Conservation (phyloP, 2,329 filamentous ascomycete species). For the Aspergillus pseudoterreus region DNA sequence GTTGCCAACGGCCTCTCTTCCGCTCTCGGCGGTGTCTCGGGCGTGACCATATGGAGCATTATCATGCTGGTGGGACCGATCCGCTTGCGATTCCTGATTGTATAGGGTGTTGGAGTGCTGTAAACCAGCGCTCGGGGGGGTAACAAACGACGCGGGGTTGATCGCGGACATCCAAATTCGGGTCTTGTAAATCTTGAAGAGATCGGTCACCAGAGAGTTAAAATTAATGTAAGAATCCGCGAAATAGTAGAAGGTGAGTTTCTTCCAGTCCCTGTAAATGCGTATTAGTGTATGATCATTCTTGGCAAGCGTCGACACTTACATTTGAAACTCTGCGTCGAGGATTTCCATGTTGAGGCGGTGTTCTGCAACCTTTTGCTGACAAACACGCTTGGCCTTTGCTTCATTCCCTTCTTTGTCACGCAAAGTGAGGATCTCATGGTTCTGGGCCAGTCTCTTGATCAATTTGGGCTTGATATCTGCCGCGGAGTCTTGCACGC, state of each 20-base stretch:
- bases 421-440: conserved; percentile 82
- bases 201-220: conserved; percentile 91
- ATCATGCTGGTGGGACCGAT: conserved; percentile 42
- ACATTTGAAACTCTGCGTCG: conserved; percentile 98
- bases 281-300: conserved; percentile 10
- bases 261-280: conserved; percentile 84
- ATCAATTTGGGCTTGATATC: conserved; percentile 96
- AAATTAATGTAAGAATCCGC: conserved; percentile 98
- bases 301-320: conserved; percentile 42
- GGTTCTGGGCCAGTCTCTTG: conserved; percentile 85
- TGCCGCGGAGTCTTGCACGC: conserved; percentile 65
- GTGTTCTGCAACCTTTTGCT: conserved; percentile 94
- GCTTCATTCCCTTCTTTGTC: conserved; percentile 98
- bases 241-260: conserved; percentile 98
- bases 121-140: conserved; percentile 64
- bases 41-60: conserved; percentile 25
- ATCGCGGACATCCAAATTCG: conserved; percentile 99
- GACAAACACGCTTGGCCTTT: conserved; percentile 93
- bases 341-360: conserved; percentile 97
- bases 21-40: conserved; percentile 27
- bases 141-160: conserved; percentile 92
- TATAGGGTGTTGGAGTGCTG: conserved; percentile 66
- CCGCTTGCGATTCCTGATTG: conserved; percentile 34
- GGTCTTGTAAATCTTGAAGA: conserved; percentile 99
- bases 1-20: conserved; percentile 25